Evolutionary conservation across 306 rosid species (phyloP).

Genomic region (Hippophae rhamnoides): DNA sequence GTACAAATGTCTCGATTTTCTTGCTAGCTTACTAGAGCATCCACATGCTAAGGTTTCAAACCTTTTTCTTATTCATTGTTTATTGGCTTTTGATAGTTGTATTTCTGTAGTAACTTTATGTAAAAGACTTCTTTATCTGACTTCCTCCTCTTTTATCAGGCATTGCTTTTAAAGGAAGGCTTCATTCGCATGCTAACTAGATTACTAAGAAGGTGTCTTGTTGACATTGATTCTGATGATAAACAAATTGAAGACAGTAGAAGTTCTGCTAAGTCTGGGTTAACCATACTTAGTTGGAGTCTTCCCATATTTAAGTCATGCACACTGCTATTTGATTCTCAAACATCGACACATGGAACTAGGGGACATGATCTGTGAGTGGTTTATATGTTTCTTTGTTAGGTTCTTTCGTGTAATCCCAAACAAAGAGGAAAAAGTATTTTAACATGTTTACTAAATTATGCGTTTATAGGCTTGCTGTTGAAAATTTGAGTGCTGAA

Average conservation of each 20-base stretch:
- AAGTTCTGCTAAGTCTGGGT: slow-evolving; percentile 35
- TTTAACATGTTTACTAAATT: slow-evolving; percentile 11
- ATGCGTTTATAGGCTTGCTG: slow-evolving; percentile 31
- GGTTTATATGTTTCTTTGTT: slow-evolving; percentile 14
- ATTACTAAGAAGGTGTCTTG: slow-evolving; percentile 54
- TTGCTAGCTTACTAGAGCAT: slow-evolving; percentile 83
- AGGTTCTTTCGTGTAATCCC: not conserved
- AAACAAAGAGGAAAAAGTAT: slow-evolving; percentile 3
- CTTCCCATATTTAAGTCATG: slow-evolving; percentile 74
- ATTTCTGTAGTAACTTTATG: not conserved
- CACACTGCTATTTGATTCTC: slow-evolving; percentile 44
- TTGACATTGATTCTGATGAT: slow-evolving; percentile 39
- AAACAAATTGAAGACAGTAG: slow-evolving; percentile 40
- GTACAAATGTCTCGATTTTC: slow-evolving; percentile 81
- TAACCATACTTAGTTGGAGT: slow-evolving; percentile 50
- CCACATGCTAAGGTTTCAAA: slow-evolving; percentile 69
- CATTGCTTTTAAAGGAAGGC: slow-evolving; percentile 52
- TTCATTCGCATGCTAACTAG: slow-evolving; percentile 45
- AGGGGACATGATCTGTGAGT: slow-evolving; percentile 54
- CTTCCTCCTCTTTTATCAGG: slow-evolving; percentile 34
- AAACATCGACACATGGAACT: slow-evolving; percentile 30
- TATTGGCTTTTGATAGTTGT: slow-evolving; percentile 4
- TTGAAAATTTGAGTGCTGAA: slow-evolving; percentile 43
- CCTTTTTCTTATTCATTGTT: not conserved
- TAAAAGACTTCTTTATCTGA: no score